These are phyloP conservation scores for Phaseolus coccineus DNA, from an alignment of 331 rosid species.

Conservation along the genomic window DNA sequence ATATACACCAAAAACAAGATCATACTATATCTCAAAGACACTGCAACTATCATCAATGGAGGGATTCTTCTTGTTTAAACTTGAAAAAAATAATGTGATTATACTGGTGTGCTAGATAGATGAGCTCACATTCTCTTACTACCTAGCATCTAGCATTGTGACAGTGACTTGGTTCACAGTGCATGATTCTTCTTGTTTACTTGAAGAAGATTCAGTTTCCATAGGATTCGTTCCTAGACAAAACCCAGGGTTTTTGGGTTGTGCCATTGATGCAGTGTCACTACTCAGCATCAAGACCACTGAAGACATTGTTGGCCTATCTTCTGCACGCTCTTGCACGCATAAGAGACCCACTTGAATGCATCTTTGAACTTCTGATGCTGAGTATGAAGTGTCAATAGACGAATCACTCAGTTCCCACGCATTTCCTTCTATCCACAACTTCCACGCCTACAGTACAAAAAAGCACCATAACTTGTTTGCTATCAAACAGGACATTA, in stretches of 20 bases:
- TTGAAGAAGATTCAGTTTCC: constrained; percentile 62
- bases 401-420: constrained; percentile 64
- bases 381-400: constrained; percentile 42
- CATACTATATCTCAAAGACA: constrained; percentile 7
- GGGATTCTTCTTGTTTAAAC: background rate
- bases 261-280: constrained; percentile 68
- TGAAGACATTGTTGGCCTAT: constrained; percentile 77
- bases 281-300: constrained; percentile 80
- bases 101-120: constrained; percentile 27
- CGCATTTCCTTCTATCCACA: constrained; percentile 68
- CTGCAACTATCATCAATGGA: background rate
- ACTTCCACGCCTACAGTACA: constrained; percentile 72
- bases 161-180: constrained; percentile 72
- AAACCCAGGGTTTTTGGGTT: constrained; percentile 80
- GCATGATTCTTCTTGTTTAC: constrained; percentile 65
- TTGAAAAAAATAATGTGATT: background rate
- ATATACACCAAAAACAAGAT: background rate
- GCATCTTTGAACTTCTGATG: constrained; percentile 70
- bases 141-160: constrained; percentile 74
- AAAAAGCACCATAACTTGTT: constrained; percentile 1
- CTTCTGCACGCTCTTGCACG: constrained; percentile 86
- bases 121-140: constrained; percentile 41
- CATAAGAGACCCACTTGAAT: constrained; percentile 75
- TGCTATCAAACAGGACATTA: constrained; percentile 25
- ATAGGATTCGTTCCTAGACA: constrained; percentile 55